Base-by-base conservation (phyloP, 2,329 filamentous ascomycete species). In the Epichloe gansuensis region DNA sequence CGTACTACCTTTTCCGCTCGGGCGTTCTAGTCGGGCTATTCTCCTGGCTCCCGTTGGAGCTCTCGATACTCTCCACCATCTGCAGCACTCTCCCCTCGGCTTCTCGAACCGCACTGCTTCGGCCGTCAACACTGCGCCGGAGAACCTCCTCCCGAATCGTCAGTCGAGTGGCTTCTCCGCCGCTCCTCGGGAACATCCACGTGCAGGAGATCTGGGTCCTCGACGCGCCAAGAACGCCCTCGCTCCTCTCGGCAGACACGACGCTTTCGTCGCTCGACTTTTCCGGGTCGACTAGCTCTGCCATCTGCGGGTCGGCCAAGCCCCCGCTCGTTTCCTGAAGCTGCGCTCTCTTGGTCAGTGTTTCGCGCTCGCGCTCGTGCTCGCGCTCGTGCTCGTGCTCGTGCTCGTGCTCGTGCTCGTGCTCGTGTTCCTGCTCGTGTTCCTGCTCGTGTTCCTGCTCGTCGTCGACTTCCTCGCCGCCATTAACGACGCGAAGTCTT, bases 401-500 rank as follows among this genome's bases (percentile, higher is more conserved):
- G n/a, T n/a, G n/a, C n/a, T 39, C 15, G 37, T 39, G 12, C 17
- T 21, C 6, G 17, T 17, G 17, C 2, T 17, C 17, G 1, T 17
- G 17, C 17, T 17, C 17, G 17, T 17, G 17, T 17, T 17, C 17
- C 17, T 25, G 12, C 34, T 4, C 6, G 17, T 17, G 17, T 17
- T 17, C 17, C 17, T 17, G 17, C 17, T 17, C 17, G 17, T 17
- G 17, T 17, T 17, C 17, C 17, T 25, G 42, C 42, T 61, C 62
- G 23, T 63, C 62, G 12, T 59, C 61, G 17, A 63, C 62, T n/a
- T 60, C 58, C n/a, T 65, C 65, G 38, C 85, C 85, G 49, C 80
- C 84, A 65, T 97, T 97, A 21, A 96, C 91, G n/a, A 97, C 90
- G 28, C 91, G 74, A 57, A 97, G 69, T 60, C 82, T 81, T 67